Base-by-base conservation (phyloP, 1,284 basidiomycete genomes). In the Malassezia globosa region DNA sequence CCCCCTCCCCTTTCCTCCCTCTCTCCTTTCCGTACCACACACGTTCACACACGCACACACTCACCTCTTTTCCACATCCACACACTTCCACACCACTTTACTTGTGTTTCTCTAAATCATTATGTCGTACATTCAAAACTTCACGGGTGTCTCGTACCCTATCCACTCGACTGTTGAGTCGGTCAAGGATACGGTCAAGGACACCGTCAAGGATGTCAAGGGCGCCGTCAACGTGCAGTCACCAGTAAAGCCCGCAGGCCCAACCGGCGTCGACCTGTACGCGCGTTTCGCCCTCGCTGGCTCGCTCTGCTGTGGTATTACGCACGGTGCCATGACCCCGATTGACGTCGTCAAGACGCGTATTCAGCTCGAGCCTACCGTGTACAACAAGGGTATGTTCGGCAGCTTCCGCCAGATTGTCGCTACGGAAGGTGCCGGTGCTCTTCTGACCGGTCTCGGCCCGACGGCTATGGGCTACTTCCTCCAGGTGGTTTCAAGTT, bases 241-340 rank as follows among this genome's bases (percentile, higher is more conserved):
- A 2, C 29, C 29, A 11, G 29, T 16, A 11, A 48, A 42, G 37
- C 36, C 34, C 35, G n/a, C n/a, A n/a, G 40, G 22, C 11, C 49
- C 40, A 13, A 55, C 56, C 46, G 65, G 65, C 40, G 58, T 62
- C 10, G 63, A 62, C 54, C 60, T 68, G 42, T 78, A 77, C 73
- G 56, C 76, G 46, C 71, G 76, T 52, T 77, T 78, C 73, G 76
- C 76, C 57, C 69, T 95, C 58, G 88, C 87, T 69, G 88, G 89
- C 81, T 80, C 81, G 61, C 79, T 92, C 63, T 87, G 89, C 57
- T 95, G 62, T 70, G 87, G 88, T 76, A 51, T 89, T 73, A 94
- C 89, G 62, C 89, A 95, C 75, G 89, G 88, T 55, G 67, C 64
- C 40, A 54, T 69, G 43, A 66, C 64, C 21, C 63, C 61, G 19